Conservation (phyloP, 805 yeast genomes). For the Nakazawaea ambrosiae region DNA sequence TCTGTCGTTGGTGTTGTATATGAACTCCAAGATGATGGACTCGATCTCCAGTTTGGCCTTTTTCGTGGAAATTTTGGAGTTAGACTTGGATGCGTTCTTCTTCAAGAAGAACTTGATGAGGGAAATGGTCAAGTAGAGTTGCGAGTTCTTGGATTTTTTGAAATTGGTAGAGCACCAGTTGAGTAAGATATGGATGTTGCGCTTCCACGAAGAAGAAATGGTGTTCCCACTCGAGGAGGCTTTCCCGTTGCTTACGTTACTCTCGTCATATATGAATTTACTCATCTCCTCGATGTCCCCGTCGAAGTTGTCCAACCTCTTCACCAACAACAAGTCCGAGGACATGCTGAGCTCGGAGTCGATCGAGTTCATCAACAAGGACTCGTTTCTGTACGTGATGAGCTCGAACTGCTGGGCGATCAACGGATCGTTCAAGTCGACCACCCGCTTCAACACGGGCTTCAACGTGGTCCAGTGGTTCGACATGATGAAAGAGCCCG, state of each 20-base stretch:
- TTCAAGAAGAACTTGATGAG: conserved; percentile 15
- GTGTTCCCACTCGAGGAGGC: neutral
- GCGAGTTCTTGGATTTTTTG: conserved; percentile 6
- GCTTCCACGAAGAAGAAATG: conserved; percentile 18
- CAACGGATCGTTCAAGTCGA: conserved; percentile 25
- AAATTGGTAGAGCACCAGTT: conserved; percentile 24
- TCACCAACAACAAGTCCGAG: conserved; percentile 16
- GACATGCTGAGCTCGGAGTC: conserved; percentile 7
- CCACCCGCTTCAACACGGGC: conserved; percentile 35
- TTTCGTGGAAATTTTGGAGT: conserved; percentile 14
- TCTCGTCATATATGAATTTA: conserved; percentile 16
- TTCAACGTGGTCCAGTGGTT: conserved; percentile 52
- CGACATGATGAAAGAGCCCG: conserved; percentile 60
- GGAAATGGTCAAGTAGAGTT: conserved; percentile 20
- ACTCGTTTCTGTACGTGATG: conserved; percentile 63
- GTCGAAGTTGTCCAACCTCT: conserved; percentile 21
- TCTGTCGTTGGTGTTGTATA: conserved; percentile 18
- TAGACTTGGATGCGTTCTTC: neutral
- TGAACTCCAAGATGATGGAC: conserved; percentile 23
- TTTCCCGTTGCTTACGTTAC: conserved; percentile 1
- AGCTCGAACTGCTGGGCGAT: conserved; percentile 46
- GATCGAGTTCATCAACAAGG: conserved; percentile 46
- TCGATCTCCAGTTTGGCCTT: conserved; percentile 24
- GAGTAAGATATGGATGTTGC: conserved; percentile 16
- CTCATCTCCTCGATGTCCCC: conserved; percentile 15